Base-by-base conservation (phyloP, 345 rosid species). In the Eucalyptus pauciflora region DNA sequence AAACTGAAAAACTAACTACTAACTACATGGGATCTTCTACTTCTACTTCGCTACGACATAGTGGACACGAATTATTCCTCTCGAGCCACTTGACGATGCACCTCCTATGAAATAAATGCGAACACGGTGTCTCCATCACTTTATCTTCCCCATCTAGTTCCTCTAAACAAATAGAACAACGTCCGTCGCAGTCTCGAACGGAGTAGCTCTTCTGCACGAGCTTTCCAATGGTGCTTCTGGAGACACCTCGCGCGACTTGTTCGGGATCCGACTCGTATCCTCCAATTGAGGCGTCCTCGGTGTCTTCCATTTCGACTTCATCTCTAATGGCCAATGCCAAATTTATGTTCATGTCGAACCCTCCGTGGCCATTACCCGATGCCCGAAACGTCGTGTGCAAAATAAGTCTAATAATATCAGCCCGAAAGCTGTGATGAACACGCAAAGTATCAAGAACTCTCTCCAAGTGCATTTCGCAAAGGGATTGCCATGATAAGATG, bases 141-240 rank as follows among this genome's bases (percentile, higher is more conserved):
- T 76, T 41, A 11, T 37, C 15, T 41, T 45, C 29, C 15, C 83
- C 83, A 5, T 76, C 24, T 25, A 76, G 48, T 37, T 76, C 14
- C 3, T 37, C 83, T 37, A 76, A 18, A 41, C 83, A 76, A 37
- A 76, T 41, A 41, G 46, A 76, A 10, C 83, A 76, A 13, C 48
- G 41, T 18, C 27, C 15, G 48, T 37, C 1, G 14, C 0, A 4
- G 27, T 76, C 29, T 20, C 0, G 8, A 25, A 37, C 27, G 3
- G 14, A 76, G 48, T 45, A 37, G 83, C 27, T 76, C 48, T 37
- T 20, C 48, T 1, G 15, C 5, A 0, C 1, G 29, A 76, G 83
- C 48, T 20, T 76, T 37, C 10, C 48, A 10, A 76, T 37, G 15
- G 83, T 76, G 83, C 48, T 76, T 76, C 5, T 76, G 9, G 83